phyloP scores from a whole-genome alignment of 2,329 filamentous ascomycete genomes.

The Penicillium sp. region DNA sequence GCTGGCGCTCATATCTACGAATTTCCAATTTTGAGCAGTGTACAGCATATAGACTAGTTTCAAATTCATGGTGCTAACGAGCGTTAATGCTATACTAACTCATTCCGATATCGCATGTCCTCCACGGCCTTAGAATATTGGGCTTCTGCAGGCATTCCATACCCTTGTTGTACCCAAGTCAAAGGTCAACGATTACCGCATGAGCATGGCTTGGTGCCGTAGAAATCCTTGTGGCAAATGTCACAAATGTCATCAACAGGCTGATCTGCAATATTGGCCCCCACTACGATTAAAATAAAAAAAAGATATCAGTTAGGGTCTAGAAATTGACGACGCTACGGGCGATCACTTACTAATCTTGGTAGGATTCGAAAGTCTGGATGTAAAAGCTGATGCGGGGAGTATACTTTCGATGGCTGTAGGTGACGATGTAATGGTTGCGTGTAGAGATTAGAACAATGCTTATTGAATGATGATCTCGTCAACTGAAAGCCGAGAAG shows the following conservation, averaged over 20 bases:
- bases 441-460: not conserved
- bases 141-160: not conserved
- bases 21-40: not conserved
- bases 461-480: not conserved
- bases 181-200: not conserved
- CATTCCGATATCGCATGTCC: not conserved
- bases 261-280: not conserved
- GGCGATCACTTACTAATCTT: not conserved
- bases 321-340: not conserved
- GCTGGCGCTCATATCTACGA: not conserved
- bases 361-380: not conserved
- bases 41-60: not conserved
- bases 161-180: not conserved
- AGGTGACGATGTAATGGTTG: rapidly evolving
- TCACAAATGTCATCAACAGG: not conserved
- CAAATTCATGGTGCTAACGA: not conserved
- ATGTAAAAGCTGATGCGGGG: not conserved
- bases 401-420: not conserved
- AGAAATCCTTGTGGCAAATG: not conserved
- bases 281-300: not conserved
- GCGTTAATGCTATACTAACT: not conserved
- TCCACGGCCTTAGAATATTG: not conserved
- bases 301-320: not conserved
- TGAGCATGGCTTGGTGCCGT: not conserved
- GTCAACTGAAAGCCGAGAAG: too few relatives aligned